These are phyloP conservation scores for Beauveria bassiana DNA, from an alignment of 2,329 filamentous ascomycete species.

Conservation along the genomic window DNA sequence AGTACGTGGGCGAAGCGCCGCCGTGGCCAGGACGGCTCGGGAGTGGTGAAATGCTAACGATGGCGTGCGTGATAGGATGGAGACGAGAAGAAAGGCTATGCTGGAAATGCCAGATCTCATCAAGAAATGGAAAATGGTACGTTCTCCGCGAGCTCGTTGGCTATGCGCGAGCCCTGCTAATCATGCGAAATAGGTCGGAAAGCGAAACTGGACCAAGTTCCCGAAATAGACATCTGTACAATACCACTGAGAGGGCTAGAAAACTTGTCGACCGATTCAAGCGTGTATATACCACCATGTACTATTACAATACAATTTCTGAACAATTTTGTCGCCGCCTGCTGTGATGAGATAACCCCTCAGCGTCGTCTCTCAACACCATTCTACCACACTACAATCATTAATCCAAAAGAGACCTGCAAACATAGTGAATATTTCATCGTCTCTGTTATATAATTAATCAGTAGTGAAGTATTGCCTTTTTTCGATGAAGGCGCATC, in stretches of 20 bases:
- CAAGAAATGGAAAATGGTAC: conserved; percentile 84
- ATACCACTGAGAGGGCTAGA: background rate
- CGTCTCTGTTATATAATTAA: background rate
- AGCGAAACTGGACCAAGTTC: conserved; percentile 49
- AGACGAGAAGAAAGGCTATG: conserved; percentile 87
- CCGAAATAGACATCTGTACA: conserved; percentile 38
- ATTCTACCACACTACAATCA: background rate
- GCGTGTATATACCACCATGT: conserved; percentile 17
- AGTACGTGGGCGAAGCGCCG: conserved; percentile 38
- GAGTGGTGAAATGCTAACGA: conserved; percentile 22
- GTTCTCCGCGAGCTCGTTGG: conserved; percentile 21
- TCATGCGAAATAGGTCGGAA: conserved; percentile 38
- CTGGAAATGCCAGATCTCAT: conserved; percentile 89
- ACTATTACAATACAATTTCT: conserved; percentile 25
- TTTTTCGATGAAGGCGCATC: background rate
- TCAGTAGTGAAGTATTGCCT: background rate
- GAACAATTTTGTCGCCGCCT: background rate
- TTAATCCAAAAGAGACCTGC: background rate
- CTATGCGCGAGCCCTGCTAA: conserved; percentile 24
- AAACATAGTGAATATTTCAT: background rate
- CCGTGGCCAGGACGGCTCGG: too few species aligned
- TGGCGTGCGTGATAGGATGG: conserved; percentile 49
- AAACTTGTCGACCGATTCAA: background rate
- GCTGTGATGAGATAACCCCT: background rate
- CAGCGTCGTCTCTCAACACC: background rate